Conservation (phyloP, 768 basidiomycete species). For the Hygrophoropsis aurantiaca region DNA sequence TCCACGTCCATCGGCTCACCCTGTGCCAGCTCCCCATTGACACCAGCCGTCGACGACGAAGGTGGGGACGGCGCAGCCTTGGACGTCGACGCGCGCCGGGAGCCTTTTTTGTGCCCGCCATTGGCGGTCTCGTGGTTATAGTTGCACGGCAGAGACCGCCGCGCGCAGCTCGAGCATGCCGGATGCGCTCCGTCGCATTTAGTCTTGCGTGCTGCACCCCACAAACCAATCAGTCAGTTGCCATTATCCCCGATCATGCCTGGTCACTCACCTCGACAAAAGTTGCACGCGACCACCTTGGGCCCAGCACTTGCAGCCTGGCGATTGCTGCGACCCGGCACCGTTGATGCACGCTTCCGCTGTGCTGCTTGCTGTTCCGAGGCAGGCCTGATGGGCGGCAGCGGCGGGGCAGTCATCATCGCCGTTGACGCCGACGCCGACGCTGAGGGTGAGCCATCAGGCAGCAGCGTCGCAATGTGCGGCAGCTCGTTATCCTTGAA, state of each 20-base stretch:
- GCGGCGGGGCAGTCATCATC: conserved; percentile 61
- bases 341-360: conserved; percentile 68
- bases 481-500: conserved; percentile 67
- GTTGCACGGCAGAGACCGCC: conserved; percentile 72
- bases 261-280: conserved; percentile 82
- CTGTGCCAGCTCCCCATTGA: too few relatives aligned
- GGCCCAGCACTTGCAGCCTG: conserved; percentile 69
- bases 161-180: conserved; percentile 79
- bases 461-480: conserved; percentile 67
- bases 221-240: background rate
- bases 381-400: conserved; percentile 65
- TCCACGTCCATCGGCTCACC: conserved; percentile 52
- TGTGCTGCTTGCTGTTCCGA: conserved; percentile 67
- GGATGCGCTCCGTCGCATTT: conserved; percentile 89
- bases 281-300: conserved; percentile 87
- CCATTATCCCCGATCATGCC: conserved; percentile 3
- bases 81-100: conserved; percentile 54
- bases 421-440: too few relatives aligned
- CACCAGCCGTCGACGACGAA: conserved; percentile 33
- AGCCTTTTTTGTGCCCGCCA: conserved; percentile 35
- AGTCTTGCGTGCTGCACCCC: conserved; percentile 72
- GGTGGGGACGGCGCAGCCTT: conserved; percentile 59
- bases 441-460: conserved; percentile 55
- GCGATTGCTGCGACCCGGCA: conserved; percentile 61
- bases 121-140: conserved; percentile 67